Evolutionary conservation across 2,329 filamentous ascomycete genomes (phyloP), one percentile per base, ranked within the genome.

Genomic region (Gnomoniopsis smithogilvyi): DNA sequence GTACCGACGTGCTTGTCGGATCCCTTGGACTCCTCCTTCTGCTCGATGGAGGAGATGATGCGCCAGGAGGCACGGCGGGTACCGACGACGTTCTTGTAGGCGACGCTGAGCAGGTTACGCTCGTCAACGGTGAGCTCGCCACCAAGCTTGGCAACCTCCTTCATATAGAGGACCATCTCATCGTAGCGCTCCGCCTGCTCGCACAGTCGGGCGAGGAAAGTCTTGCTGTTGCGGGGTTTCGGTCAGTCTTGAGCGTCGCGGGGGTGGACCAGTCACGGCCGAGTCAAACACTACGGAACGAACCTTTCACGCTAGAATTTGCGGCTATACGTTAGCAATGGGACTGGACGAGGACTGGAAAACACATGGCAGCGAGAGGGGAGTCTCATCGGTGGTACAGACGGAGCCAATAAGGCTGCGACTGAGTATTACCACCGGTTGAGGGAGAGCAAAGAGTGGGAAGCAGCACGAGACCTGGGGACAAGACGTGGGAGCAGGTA

Each of bases 101-200:
- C 94, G 73, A 98, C 95, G 67, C 92, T 96, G 67, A 99, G 89
- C 66, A 99, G 90, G 83, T 98, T 98, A 46, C 94, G 92, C 88
- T 99, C 95, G 78, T 98, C 94, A 70, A 98, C 94, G 66, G 87
- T 89, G 72, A 94, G 88, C 79, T 93, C 90, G 71, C 85, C 84
- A 68, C 83, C 85, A 69, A 88, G 77, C 82, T 96, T 96, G 79
- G 94, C 94, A 73, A 98, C 94, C 89, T 97, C 92, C 91, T 98
- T 98, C 95, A 98, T 98, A 84, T 94, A 97, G 75, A 88, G 92
- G 71, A 98, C 94, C 94, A 98, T 98, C 83, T 98, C 95, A 94
- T 99, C 94, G 82, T 99, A 99, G 76, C 94, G 94, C 87, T 98
- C 95, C 77, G 95, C 95, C 88, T 99, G 95, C 91, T 98, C 95